Conservation (phyloP, 352 stramenopile species). For the Aphanomyces invadans region DNA sequence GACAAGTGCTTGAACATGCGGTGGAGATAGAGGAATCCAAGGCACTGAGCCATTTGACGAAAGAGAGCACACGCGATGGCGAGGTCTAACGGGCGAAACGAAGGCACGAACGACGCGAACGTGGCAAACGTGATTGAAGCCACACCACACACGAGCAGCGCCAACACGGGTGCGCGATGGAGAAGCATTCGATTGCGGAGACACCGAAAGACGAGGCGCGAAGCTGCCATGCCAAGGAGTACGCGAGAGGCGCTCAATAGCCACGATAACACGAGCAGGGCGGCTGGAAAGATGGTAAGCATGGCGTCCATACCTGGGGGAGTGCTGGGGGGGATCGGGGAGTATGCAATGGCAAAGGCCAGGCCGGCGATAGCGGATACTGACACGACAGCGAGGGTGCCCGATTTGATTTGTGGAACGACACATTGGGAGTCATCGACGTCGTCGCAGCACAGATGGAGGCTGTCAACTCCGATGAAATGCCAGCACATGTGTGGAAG, state of each 20-base stretch:
- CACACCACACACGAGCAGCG: background rate
- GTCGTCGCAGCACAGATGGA: constrained; percentile 6
- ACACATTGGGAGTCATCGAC: background rate
- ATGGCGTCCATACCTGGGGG: background rate
- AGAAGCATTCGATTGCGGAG: background rate
- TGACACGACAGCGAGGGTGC: background rate
- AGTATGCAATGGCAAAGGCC: too few species aligned
- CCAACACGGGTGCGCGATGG: background rate
- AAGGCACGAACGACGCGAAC: background rate
- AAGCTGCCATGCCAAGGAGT: background rate
- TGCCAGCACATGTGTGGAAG: background rate
- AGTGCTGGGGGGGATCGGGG: background rate
- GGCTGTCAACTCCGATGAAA: constrained; percentile 7
- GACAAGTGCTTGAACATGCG: background rate
- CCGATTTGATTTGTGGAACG: background rate
- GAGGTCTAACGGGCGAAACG: background rate
- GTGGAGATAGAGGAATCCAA: background rate
- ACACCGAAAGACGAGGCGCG: background rate
- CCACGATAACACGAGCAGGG: background rate
- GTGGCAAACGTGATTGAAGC: background rate
- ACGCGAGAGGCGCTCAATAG: background rate
- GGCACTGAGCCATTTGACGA: background rate
- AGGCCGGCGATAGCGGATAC: background rate
- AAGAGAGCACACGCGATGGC: background rate
- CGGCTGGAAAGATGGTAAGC: background rate